Base-by-base conservation (phyloP, 345 rosid genomes). In the Hibiscus tridactylites region DNA sequence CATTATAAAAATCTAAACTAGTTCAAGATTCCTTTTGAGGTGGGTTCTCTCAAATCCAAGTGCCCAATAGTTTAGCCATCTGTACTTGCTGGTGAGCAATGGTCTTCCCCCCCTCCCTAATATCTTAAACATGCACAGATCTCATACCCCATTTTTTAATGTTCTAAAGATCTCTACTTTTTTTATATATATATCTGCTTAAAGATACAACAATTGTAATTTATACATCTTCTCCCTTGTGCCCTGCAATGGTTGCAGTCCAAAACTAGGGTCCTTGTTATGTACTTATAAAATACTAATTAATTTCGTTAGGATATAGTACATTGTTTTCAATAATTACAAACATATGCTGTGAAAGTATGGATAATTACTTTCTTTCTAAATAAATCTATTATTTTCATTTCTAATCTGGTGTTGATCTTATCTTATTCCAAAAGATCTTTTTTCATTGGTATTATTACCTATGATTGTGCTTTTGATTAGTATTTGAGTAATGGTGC, bases 41-140 rank as follows among this genome's bases (percentile, higher is more conserved):
- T 86, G 84, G 87, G 86, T 83, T 86, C 83, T 67, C 82, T 81
- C 79, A 88, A 79, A 86, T 87, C 87, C 73, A 71, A 74, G 78
- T 72, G 82, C 61, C 88, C 84, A 87, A 83, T 87, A 73, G 77
- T 76, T 75, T 73, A 26, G 53, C 26, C 44, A 39, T 33, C 73
- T 64, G 56, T 60, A 16, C 70, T 81, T 58, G 33, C 4, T 78
- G 64, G 69, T 28, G 17, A 68, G 81, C 86, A 80, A 81, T 81
- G 68, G 74, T 71, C 39, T 57, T 71, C 70, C 75, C 74, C 81
- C 49, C 31, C 2, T 29, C 37, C 65, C 58, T 73, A 67, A 65
- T 79, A 71, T 76, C 65, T 76, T 76, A 64, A 17, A 21, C 64
- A 15, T 80, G 16, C 50, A 65, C 29, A 26, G 71, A 65, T 65